Evolutionary conservation across 495 filamentous ascomycete genomes (phyloP).

Genomic region (Talaromyces ruber): DNA sequence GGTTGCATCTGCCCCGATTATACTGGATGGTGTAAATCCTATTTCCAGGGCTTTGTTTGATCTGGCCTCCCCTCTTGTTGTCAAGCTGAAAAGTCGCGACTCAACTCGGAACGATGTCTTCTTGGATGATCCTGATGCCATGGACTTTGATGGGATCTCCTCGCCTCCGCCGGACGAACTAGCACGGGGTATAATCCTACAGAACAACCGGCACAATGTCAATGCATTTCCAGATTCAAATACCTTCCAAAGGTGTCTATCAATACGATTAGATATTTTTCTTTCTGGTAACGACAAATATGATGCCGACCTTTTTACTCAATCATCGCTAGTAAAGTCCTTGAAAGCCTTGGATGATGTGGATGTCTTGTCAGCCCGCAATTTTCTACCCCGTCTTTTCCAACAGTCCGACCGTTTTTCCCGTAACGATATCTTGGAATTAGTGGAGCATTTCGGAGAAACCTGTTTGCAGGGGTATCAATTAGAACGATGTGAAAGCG

Average conservation of each 20-base stretch:
- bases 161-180: constrained; percentile 44
- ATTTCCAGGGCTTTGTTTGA: constrained; percentile 14
- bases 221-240: constrained; percentile 19
- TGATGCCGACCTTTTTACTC: constrained; percentile 24
- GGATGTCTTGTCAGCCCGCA: constrained; percentile 49
- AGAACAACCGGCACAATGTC: constrained; percentile 20
- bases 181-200: constrained; percentile 16
- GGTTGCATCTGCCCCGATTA: constrained; percentile 16
- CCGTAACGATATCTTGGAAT: constrained; percentile 25
- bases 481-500: constrained; percentile 69
- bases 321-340: constrained; percentile 45
- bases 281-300: constrained; percentile 18
- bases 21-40: constrained; percentile 7
- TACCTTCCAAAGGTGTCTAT: constrained; percentile 30
- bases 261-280: constrained; percentile 27
- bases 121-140: constrained; percentile 40
- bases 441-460: constrained; percentile 49
- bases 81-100: constrained; percentile 34
- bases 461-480: constrained; percentile 54
- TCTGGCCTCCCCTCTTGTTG: constrained; percentile 21
- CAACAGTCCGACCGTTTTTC: constrained; percentile 19
- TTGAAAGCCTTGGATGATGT: constrained; percentile 47
- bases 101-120: constrained; percentile 13
- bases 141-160: constrained; percentile 75
- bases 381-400: constrained; percentile 39